Evolutionary conservation across 2,329 filamentous ascomycete species (phyloP), one percentile per base, ranked within the genome.

Genomic region (Arthrocladium fulminans): DNA sequence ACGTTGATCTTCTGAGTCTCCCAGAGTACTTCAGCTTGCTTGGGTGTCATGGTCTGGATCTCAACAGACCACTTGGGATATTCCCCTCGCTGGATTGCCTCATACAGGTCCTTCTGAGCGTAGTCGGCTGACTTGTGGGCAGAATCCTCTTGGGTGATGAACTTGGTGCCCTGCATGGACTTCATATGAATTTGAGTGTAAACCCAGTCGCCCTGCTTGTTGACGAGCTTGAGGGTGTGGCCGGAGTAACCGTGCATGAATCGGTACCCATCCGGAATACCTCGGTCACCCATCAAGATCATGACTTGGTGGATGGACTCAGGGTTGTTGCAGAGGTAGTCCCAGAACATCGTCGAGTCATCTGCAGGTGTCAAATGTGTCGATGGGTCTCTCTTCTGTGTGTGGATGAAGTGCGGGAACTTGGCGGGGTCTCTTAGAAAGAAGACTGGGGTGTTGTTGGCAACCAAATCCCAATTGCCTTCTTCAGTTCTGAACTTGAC

Each of bases 401-500:
- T 75, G 54, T 83, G 64, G 57, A 76, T 77, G 10, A 75, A 75
- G 0, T 80, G 79, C 0, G 76, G 76, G 57, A 83, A 83, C 2
- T 77, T 76, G 0, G 76, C 74, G 60, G 82, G 78, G 63, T 84
- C 80, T 46, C 83, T 72, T 34, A 83, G 57, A 63, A 84, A 84
- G 69, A 84, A 84, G 12, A 58, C 80, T 38, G 80, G 69, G 0
- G 81, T 85, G 61, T 86, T 86, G 69, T 85, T 86, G 52, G 77
- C 79, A 6, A 86, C 82, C 63, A 81, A 72, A 59, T 86, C 82
- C 75, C 77, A 84, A 57, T 86, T 86, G n/a, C 83, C 83, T 57
- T 86, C 79, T 15, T 82, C 77, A 0, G 83, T 86, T 30, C 81
- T 74, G 66, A 88, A 83, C 67, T 87, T 88, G 54, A 85, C 72